Base-by-base conservation (phyloP, 2,329 filamentous ascomycete genomes). In the Colletotrichum euphorbiae region DNA sequence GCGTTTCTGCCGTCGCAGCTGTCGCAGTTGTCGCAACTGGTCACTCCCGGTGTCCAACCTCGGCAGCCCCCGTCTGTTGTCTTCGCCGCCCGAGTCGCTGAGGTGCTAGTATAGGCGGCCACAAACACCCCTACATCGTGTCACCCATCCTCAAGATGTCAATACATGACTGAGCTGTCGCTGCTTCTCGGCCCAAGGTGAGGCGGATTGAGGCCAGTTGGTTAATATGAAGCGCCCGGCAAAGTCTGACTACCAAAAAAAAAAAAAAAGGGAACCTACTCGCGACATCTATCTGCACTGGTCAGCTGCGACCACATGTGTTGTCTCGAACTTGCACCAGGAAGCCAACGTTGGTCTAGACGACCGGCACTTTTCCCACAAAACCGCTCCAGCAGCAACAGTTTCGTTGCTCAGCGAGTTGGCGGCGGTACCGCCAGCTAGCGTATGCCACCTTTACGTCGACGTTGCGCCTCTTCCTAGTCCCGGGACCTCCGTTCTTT, bases 221-320 rank as follows among this genome's bases (percentile, higher is more conserved):
- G 31, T 46, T 31, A 33, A 48, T 11, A 36, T 33, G 51, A 48
- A 12, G 40, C 60, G 59, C 45, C 38, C 46, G 36, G 61, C 54
- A 40, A 36, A 21, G 61, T 60, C 46, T 65, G 40, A 40, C 45
- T 15, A n/a, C 46, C 19, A 43, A 28, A 28, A 1, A 28, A 28
- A 8, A 8, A 28, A 56, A 56, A 36, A 9, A 28, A 19, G 28
- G 12, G 33, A 62, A 7, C 38, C 43, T 36, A 33, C 28, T 48
- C 57, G 58, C 62, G 48, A 62, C 33, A 51, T 13, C 50, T 31
- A 31, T 17, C 33, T 28, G 54, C 54, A 69, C 61, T 50, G 61
- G 55, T 48, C 65, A 68, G 42, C 24, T 33, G 33, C 17, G 33
- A 60, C 54, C 60, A 48, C 38, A 62, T 59, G 52, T 21, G n/a